Evolutionary conservation across 371 early-diverging fungal genomes (phyloP).

Genomic region (Fennellomyces sp.): DNA sequence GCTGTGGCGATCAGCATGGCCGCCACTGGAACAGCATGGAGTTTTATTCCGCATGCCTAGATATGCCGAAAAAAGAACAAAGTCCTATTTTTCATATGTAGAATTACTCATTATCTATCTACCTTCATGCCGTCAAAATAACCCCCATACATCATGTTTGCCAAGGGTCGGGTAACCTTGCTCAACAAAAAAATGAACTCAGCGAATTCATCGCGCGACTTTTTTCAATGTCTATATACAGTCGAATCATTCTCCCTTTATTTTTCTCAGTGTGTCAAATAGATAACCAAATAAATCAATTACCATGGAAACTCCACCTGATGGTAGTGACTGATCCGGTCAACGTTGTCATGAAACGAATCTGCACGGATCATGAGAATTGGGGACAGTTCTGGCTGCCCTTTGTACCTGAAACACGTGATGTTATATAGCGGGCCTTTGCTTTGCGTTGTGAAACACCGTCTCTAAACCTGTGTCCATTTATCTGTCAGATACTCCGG

Average conservation of each 20-base stretch:
- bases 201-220: not conserved
- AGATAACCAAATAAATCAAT: too few species aligned
- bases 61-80: not conserved
- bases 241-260: not conserved
- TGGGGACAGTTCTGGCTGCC: too few species aligned
- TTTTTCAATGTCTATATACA: not conserved
- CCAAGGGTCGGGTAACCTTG: not conserved
- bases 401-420: too few species aligned
- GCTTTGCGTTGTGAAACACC: too few species aligned
- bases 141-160: not conserved
- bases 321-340: too few species aligned
- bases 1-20: slow-evolving; percentile 30
- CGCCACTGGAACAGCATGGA: slow-evolving; percentile 35
- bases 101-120: not conserved
- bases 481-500: slow-evolving; percentile 2
- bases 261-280: too few species aligned
- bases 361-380: too few species aligned
- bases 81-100: slow-evolving; percentile 5
- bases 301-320: too few species aligned
- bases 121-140: not conserved
- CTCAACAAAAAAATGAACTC: not conserved
- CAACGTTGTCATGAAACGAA: too few species aligned
- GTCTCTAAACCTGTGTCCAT: too few species aligned
- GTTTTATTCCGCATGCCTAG: slow-evolving; percentile 14
- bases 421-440: too few species aligned